Base-by-base conservation (phyloP, 1,284 basidiomycete species). In the Leccinum fallax region DNA sequence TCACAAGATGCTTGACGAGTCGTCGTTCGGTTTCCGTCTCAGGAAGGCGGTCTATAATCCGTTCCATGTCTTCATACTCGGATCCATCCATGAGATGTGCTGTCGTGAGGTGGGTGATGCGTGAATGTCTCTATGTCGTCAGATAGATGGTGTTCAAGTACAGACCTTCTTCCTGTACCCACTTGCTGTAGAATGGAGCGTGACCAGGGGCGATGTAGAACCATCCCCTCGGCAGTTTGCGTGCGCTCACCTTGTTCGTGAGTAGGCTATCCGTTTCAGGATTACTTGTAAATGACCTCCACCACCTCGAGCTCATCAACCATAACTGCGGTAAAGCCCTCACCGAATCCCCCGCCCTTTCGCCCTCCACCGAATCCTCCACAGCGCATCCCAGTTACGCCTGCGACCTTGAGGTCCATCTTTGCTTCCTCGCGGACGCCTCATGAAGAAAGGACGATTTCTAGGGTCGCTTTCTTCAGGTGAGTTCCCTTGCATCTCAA, bases 401-500 rank as follows among this genome's bases (percentile, higher is more conserved):
- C 91, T 11, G 88, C 89, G 3, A 86, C 90, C 2, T 75, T 93
- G 61, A 82, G 91, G 43, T 87, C 88, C 57, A 93, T 93, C 65
- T 93, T 93, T 71, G 86, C 92, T 28, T 93, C 90, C 10, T 93
- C 91, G 28, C 83, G 91, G 11, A 87, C 89, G 1, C 84, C 88
- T 2, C 78, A 87, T 58, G 91, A 93, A 72, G 91, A 93, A 73
- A 84, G 92, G 38, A 87, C 89, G 0, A 85, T 93, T 56, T 93
- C 91, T 43, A 84, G 90, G 15, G 81, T 91, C 53, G 91, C 92
- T 52, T 93, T 93, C 79, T 93, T 93, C 75, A 84, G 92, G 91
- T 89, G 72, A 34, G 46, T 36, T 58, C 32, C 19, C 19, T 43
- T 8, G 4, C 8, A 4, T 11, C 19, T 15, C 55, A 21, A n/a